A percentile compares a stretch with the other conserved stretches of the same genome.
Conservation (phyloP, 192 early-diverging fungal genomes). For the Funneliformis geosporum region DNA sequence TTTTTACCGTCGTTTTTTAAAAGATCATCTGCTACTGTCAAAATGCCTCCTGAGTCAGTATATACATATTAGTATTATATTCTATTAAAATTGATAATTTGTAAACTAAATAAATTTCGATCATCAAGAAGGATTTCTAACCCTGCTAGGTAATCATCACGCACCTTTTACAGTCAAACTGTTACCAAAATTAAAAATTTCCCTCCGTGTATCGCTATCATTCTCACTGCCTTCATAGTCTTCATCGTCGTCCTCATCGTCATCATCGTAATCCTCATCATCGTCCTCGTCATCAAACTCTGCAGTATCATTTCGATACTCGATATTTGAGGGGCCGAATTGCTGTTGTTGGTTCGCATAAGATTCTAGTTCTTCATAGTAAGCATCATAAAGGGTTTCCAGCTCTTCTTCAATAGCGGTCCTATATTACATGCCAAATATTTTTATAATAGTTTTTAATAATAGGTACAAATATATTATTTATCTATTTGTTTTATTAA, state of each 20-base stretch:
- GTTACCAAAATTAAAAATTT: constrained; percentile 70
- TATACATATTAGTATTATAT: background rate
- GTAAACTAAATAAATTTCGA: background rate
- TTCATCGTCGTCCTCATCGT: constrained; percentile 60
- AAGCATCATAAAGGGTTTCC: constrained; percentile 84
- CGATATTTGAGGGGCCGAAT: constrained; percentile 38
- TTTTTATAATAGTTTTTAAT: background rate
- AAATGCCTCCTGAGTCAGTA: constrained; percentile 52
- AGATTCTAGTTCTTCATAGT: constrained; percentile 86
- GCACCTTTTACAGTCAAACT: constrained; percentile 79
- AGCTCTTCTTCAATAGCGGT: constrained; percentile 85
- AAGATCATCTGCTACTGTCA: constrained; percentile 84
- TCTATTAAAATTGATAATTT: background rate
- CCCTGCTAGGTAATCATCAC: background rate
- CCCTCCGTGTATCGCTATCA: constrained; percentile 44
- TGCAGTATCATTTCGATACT: constrained; percentile 46
- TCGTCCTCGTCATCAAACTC: constrained; percentile 51
- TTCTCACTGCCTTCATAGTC: constrained; percentile 59
- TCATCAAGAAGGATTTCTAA: background rate
- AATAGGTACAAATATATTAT: too few species aligned
- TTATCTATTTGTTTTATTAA: too few species aligned
- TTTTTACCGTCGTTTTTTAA: constrained; percentile 92
- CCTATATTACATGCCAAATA: constrained; percentile 36
- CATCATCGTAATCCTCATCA: constrained; percentile 49
- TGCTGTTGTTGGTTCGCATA: constrained; percentile 77